Conservation (phyloP, 208 protist genomes). For the Tritrichomonas foetus region DNA sequence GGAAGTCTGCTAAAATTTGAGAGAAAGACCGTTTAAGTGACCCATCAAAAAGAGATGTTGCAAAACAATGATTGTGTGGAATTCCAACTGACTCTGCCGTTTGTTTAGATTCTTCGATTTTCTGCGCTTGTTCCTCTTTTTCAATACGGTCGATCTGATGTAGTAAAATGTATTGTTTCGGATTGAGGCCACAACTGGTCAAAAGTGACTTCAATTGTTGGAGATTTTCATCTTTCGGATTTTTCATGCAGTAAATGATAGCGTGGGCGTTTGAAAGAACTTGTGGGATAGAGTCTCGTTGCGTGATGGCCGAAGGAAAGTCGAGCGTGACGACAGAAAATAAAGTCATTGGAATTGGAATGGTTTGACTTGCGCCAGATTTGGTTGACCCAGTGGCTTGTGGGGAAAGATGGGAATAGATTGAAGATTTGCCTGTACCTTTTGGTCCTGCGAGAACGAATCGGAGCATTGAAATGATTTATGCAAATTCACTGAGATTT, state of each 20-base stretch:
- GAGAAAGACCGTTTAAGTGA: neutral
- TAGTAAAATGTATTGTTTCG: neutral
- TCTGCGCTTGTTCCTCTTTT: neutral
- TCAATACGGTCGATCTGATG: neutral
- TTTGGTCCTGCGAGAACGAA: neutral
- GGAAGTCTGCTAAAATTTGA: neutral
- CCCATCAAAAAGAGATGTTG: neutral
- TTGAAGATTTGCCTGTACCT: neutral
- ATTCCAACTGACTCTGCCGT: neutral
- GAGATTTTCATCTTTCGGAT: neutral
- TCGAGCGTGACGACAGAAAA: conserved; percentile 26
- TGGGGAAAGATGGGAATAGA: neutral
- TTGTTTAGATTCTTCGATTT: neutral
- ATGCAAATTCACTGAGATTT: too few species aligned
- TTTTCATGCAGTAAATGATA: neutral
- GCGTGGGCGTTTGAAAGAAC: neutral
- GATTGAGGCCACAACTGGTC: neutral
- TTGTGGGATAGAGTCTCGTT: neutral
- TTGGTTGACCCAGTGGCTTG: neutral
- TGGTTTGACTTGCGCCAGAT: neutral
- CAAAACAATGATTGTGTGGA: neutral
- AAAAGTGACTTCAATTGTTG: neutral
- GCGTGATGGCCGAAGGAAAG: neutral
- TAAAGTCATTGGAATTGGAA: neutral
- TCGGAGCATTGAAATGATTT: neutral